A percentile compares a stretch with the other conserved stretches of the same genome.
Conservation (phyloP, 139 green algal species). For the Gonium pectorale region DNA sequence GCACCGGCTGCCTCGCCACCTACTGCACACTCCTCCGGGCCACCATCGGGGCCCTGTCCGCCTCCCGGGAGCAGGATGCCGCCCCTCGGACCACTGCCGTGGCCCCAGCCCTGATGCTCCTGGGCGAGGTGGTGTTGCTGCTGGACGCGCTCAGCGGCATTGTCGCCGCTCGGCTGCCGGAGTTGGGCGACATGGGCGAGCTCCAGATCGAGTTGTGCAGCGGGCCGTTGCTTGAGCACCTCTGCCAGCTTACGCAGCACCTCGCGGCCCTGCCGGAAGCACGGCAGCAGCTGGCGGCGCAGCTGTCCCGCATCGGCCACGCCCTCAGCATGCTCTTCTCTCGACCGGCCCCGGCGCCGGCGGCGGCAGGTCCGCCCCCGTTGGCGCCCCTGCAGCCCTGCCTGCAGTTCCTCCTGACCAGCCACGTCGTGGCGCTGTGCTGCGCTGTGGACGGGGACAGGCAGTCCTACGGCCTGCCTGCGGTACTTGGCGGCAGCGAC, state of each 20-base stretch:
- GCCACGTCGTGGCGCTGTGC: slow-evolving; percentile 3
- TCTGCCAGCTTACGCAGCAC: not conserved
- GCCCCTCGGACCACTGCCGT: not conserved
- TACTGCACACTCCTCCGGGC: not conserved
- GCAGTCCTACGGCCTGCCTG: not conserved
- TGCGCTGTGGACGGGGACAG: not conserved
- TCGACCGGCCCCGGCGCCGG: not conserved
- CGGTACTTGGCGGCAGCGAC: not conserved
- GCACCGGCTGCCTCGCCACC: not conserved
- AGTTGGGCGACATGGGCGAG: not conserved
- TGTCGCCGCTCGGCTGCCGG: not conserved
- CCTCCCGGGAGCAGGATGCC: not conserved
- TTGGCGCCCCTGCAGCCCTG: not conserved
- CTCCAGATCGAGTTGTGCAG: not conserved
- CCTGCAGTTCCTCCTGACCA: not conserved
- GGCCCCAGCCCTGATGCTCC: not conserved
- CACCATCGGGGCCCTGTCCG: not conserved
- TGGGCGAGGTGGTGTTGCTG: not conserved
- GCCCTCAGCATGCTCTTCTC: not conserved
- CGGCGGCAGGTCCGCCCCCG: not conserved
- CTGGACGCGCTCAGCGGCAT: not conserved
- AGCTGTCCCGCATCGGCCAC: not conserved
- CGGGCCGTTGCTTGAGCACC: not conserved
- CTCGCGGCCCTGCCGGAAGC: not conserved
- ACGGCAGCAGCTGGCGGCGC: not conserved